Conservation (phyloP, 2,329 filamentous ascomycete species). For the Seiridium cupressi region DNA sequence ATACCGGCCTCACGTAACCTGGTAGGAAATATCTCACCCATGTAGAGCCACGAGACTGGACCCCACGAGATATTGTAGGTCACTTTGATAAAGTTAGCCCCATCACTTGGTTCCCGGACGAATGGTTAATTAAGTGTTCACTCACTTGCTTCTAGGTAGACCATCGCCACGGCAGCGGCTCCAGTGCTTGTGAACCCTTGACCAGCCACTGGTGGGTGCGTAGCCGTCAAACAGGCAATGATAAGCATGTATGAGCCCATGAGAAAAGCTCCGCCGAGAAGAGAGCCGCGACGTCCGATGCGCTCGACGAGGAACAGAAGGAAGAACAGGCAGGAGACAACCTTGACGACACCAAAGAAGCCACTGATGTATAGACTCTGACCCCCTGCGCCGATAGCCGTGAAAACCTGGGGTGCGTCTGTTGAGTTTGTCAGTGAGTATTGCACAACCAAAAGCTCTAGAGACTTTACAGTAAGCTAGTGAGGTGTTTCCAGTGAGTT, state of each 20-base stretch:
- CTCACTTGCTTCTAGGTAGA: constrained; percentile 43
- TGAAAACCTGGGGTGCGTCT: constrained; percentile 50
- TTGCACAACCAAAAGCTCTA: not conserved
- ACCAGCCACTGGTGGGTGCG: constrained; percentile 34
- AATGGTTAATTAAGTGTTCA: not conserved
- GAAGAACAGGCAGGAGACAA: constrained; percentile 44
- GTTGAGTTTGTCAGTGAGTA: not conserved
- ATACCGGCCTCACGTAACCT: constrained; percentile 48
- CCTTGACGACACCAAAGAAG: constrained; percentile 52
- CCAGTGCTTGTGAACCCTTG: constrained; percentile 33
- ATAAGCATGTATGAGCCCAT: constrained; percentile 54
- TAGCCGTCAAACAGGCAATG: constrained; percentile 45
- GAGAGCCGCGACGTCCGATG: constrained; percentile 44
- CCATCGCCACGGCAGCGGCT: constrained; percentile 48
- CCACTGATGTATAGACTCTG: constrained; percentile 47
- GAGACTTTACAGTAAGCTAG: constrained; percentile 39
- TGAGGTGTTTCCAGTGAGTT: constrained; percentile 50
- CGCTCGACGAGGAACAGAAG: constrained; percentile 47
- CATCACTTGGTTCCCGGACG: too few relatives aligned
- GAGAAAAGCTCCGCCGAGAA: constrained; percentile 45
- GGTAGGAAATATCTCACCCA: constrained; percentile 48
- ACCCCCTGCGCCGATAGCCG: constrained; percentile 44
- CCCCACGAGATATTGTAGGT: constrained; percentile 53
- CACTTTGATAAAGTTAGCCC: constrained; percentile 40
- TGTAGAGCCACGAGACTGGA: constrained; percentile 50